These are phyloP conservation scores for Elsinoe ampelina DNA, from an alignment of 2,329 filamentous ascomycete species.

Conservation along the genomic window DNA sequence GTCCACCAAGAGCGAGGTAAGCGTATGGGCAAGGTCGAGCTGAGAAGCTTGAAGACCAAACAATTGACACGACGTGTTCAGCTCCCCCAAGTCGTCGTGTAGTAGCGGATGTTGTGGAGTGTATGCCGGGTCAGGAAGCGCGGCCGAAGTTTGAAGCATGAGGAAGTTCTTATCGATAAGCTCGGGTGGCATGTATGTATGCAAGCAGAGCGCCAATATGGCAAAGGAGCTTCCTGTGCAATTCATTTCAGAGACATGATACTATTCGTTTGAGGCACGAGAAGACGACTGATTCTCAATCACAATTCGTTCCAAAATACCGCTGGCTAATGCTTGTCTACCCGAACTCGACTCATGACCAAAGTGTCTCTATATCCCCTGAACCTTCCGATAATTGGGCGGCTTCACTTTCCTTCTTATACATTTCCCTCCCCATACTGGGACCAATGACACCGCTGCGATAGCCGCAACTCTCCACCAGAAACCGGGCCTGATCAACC, in stretches of 20 bases:
- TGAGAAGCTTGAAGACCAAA: too few relatives aligned
- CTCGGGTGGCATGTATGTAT: background rate
- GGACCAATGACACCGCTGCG: slow-evolving; percentile 67
- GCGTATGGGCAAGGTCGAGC: too few relatives aligned
- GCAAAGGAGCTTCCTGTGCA: background rate
- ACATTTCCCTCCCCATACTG: slow-evolving; percentile 78
- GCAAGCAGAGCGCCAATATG: background rate
- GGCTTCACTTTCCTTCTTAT: slow-evolving; percentile 79
- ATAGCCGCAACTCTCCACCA: slow-evolving; percentile 81
- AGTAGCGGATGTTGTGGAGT: background rate
- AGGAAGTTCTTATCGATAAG: background rate
- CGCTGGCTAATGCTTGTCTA: background rate
- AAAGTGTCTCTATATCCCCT: slow-evolving; percentile 21
- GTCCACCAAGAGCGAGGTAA: too few relatives aligned
- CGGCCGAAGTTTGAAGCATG: background rate
- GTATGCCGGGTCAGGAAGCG: background rate
- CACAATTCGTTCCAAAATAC: background rate
- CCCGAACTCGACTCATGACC: background rate
- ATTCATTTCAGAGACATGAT: too few relatives aligned
- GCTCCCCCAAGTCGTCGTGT: background rate
- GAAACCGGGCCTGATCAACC: slow-evolving; percentile 70
- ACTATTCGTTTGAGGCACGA: too few relatives aligned
- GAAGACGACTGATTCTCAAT: too few relatives aligned
- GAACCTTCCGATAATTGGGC: slow-evolving; percentile 87
- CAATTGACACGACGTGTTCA: background rate